These are phyloP conservation scores for Sanguinoderma infundibulare DNA, from an alignment of 1,284 basidiomycete genomes.

Conservation along the genomic window DNA sequence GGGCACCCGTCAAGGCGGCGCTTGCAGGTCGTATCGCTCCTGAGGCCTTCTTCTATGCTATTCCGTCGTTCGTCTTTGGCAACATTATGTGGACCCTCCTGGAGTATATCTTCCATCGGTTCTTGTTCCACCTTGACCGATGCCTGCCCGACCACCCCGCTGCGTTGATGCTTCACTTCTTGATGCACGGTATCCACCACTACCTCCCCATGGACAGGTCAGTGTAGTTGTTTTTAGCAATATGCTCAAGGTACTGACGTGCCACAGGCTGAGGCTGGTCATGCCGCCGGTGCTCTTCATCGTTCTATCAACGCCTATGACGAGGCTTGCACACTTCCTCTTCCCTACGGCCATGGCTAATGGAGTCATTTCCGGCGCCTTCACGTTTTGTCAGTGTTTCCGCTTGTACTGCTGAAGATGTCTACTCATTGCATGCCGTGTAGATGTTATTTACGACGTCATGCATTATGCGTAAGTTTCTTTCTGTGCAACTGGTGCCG, in stretches of 20 bases:
- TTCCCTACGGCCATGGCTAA: constrained; percentile 91
- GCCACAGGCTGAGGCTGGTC: constrained; percentile 81
- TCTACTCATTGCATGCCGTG: not conserved
- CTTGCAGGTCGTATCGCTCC: constrained; percentile 45
- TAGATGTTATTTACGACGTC: constrained; percentile 87
- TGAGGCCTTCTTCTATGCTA: constrained; percentile 52
- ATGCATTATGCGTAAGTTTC: constrained; percentile 88
- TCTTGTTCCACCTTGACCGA: constrained; percentile 98
- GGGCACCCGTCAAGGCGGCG: constrained; percentile 54
- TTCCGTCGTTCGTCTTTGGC: constrained; percentile 78
- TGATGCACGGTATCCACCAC: constrained; percentile 96
- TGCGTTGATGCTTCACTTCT: constrained; percentile 90
- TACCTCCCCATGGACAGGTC: constrained; percentile 96
- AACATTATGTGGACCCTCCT: constrained; percentile 94
- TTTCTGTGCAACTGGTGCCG: constrained; percentile 4
- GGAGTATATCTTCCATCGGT: constrained; percentile 96
- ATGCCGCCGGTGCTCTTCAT: constrained; percentile 95
- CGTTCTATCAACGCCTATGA: constrained; percentile 86
- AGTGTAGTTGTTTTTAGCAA: constrained; percentile 20
- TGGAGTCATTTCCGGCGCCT: constrained; percentile 91
- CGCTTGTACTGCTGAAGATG: not conserved
- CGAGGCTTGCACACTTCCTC: constrained; percentile 80
- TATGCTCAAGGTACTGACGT: constrained; percentile 7
- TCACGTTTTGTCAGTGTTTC: constrained; percentile 75
- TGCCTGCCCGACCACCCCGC: constrained; percentile 83